Base-by-base conservation (phyloP, 2,329 filamentous ascomycete species). In the Thielaviopsis ethacetica region DNA sequence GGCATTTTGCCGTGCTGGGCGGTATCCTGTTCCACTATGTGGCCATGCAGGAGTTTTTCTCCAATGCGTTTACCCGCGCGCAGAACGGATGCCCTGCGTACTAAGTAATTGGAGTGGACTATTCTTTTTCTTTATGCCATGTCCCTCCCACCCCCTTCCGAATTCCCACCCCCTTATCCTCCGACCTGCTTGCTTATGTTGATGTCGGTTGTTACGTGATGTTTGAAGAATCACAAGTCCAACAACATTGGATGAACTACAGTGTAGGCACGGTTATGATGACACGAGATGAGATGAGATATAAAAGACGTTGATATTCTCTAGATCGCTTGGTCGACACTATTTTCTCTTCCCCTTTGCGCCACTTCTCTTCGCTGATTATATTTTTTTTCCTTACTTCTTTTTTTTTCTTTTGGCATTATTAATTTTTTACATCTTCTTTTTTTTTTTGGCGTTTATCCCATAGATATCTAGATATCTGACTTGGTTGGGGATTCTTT, bases 1-100 rank as follows among this genome's bases (percentile, higher is more conserved):
- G 93, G 93, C 93, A 98, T 71, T 72, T 95, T 38, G 93, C 93
- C 7, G 93, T 98, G 12, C 75, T 98, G 27, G 89, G 91, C 17
- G 93, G 93, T 12, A 98, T 98, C 60, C 71, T 97, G n/a, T 97
- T 95, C 70, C 93, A 98, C 71, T 98, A 97, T 72, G 79, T 80
- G 22, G 93, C 93, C 19, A 96, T 98, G 91, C 88, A 96, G 71
- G 81, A 90, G 59, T 93, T 98, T 71, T 98, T 98, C 67, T 78
- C 85, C 4, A 79, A 78, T 49, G 88, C 88, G 12, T 91, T 91
- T 71, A 72, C 76, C 64, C 79, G 85, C 61, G 86, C 85, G 1
- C 69, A 82, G 67, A 76, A 72, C 53, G 78, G 77, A n/a, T 83
- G 80, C 66, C 75, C 78, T 21, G 68, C 73, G 1, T 80, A 78